Evolutionary conservation across 352 stramenopile species (phyloP).

Genomic region (Globisporangium mamillatum): DNA sequence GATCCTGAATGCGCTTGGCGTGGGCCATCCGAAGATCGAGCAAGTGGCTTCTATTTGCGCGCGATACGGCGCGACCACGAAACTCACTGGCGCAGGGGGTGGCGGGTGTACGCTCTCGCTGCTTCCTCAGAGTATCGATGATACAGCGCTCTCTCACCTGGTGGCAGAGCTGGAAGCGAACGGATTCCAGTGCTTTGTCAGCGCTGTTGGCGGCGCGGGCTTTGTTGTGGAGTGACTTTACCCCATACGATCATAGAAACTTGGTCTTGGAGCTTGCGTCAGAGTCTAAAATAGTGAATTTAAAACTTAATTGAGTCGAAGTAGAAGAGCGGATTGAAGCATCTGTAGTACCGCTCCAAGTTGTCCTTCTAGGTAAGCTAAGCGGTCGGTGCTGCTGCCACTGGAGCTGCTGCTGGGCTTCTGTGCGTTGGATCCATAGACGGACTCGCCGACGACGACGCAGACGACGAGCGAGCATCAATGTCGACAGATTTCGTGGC

Average conservation of each 20-base stretch:
- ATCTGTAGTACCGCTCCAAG: not conserved
- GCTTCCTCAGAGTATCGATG: constrained; percentile 42
- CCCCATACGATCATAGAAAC: not conserved
- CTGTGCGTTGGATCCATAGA: not conserved
- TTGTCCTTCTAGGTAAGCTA: constrained; percentile 2
- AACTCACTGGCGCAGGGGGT: constrained; percentile 88
- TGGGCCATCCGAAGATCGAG: constrained; percentile 85
- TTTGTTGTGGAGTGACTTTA: constrained; percentile 22
- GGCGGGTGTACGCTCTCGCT: constrained; percentile 89
- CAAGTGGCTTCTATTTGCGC: constrained; percentile 61
- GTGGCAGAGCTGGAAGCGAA: constrained; percentile 43
- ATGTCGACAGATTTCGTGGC: constrained; percentile 1
- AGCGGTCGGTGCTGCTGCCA: not conserved
- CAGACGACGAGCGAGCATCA: not conserved
- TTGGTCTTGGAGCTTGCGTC: not conserved
- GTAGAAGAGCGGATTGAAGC: not conserved
- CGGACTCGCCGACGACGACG: constrained; percentile 6
- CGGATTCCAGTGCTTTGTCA: constrained; percentile 58
- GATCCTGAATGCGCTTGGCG: constrained; percentile 73
- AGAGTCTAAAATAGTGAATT: constrained; percentile 18
- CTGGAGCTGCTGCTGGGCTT: not conserved
- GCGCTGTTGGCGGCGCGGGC: constrained; percentile 50
- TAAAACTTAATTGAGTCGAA: constrained; percentile 5
- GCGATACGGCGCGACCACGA: constrained; percentile 63
- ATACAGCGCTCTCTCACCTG: constrained; percentile 38